A percentile compares a stretch with the other conserved stretches of the same genome.
These are phyloP conservation scores for Gracilaria domingensis DNA, from an alignment of 23 red algal species.

Conservation along the genomic window DNA sequence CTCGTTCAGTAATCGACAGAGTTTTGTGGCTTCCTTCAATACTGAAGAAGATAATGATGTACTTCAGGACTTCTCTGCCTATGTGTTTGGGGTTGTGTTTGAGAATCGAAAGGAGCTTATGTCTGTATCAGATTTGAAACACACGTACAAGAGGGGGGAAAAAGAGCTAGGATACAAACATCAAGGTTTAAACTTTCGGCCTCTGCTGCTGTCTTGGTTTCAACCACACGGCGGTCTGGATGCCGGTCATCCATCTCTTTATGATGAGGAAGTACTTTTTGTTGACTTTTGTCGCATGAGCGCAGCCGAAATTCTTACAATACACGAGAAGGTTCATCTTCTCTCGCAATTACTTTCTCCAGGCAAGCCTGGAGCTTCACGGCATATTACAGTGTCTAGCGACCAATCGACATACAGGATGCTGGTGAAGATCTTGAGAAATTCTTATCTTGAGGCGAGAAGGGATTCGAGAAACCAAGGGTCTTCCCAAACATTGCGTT, in stretches of 20 bases:
- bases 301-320: slow-evolving; percentile 20
- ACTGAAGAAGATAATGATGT: not conserved
- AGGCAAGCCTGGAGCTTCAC: not conserved
- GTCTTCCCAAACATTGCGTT: not conserved
- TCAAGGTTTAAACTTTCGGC: slow-evolving; percentile 12
- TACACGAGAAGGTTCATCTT: not conserved
- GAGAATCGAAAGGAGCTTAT: not conserved
- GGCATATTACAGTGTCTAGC: not conserved
- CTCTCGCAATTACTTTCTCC: not conserved
- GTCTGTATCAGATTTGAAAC: not conserved
- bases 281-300: slow-evolving; percentile 12
- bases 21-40: not conserved
- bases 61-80: not conserved
- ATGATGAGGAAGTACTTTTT: slow-evolving; percentile 5
- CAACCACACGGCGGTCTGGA: not conserved
- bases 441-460: not conserved
- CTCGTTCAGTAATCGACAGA: not conserved
- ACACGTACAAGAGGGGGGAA: not conserved
- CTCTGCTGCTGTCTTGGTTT: slow-evolving; percentile 18
- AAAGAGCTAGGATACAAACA: not conserved
- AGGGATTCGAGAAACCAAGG: not conserved
- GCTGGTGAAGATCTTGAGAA: slow-evolving; percentile 17
- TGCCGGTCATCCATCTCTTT: not conserved
- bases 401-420: slow-evolving; percentile 29
- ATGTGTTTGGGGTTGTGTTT: not conserved